phyloP scores from a whole-genome alignment of 306 rosid species.

The Chamaecrista fasciculata region DNA sequence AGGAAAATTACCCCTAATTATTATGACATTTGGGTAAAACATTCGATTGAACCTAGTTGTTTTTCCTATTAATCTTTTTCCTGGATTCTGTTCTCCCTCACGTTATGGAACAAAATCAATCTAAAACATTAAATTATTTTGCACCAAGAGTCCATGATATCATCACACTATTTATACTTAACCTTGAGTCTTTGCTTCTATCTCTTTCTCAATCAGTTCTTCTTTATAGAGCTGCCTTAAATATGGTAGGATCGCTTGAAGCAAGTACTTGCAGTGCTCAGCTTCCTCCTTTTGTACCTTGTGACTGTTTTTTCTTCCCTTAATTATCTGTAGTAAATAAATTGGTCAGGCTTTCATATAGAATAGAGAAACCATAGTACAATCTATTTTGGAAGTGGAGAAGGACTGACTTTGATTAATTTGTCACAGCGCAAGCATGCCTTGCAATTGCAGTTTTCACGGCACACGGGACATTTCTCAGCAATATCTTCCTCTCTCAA shows the following conservation, averaged over 20 bases:
- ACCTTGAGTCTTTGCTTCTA: conserved; percentile 65
- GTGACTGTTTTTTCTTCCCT: no score
- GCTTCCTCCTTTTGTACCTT: no score
- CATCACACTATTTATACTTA: neutral
- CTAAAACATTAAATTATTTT: neutral
- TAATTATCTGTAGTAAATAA: conserved; percentile 33
- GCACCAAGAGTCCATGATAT: neutral
- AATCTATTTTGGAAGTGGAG: neutral
- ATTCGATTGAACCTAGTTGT: neutral
- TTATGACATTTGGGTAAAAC: neutral
- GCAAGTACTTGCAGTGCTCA: conserved; percentile 46
- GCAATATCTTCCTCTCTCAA: conserved; percentile 53
- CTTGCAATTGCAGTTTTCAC: conserved; percentile 83
- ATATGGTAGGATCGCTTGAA: conserved; percentile 60
- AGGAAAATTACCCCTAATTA: neutral
- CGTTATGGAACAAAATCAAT: neutral
- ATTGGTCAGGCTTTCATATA: neutral
- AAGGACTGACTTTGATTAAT: conserved; percentile 38
- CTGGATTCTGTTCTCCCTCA: neutral
- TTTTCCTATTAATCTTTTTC: neutral
- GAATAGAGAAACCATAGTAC: neutral
- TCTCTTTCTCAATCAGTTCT: conserved; percentile 51
- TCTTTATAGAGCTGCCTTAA: conserved; percentile 58
- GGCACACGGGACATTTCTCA: conserved; percentile 68
- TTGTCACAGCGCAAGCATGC: conserved; percentile 55